phyloP scores from a whole-genome alignment of 306 rosid species.

The Albizia julibrissin region DNA sequence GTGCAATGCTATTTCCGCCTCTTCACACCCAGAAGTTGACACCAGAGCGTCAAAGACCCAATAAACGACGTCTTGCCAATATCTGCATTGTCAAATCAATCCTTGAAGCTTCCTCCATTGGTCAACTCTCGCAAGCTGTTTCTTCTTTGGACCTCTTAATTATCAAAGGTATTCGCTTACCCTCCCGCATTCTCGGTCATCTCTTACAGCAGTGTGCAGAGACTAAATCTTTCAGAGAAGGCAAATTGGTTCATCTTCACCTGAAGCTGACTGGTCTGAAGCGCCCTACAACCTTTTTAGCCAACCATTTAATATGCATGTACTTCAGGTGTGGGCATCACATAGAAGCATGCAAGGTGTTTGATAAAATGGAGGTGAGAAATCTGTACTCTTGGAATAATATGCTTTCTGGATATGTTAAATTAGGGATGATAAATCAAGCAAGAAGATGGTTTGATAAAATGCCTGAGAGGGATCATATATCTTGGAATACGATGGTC shows the following conservation, averaged over 20 bases:
- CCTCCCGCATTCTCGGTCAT: constrained; percentile 52
- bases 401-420: constrained; percentile 83
- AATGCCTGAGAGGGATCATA: constrained; percentile 68
- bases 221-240: constrained; percentile 46
- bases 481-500: constrained; percentile 86
- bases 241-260: constrained; percentile 71
- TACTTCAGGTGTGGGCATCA: constrained; percentile 63
- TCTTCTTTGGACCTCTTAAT: constrained; percentile 63
- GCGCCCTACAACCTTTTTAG: constrained; percentile 56
- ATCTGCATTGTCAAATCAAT: constrained; percentile 64
- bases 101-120: constrained; percentile 43
- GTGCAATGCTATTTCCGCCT: constrained; percentile 68
- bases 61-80: constrained; percentile 30
- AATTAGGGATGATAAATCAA: constrained; percentile 60
- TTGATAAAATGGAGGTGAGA: constrained; percentile 67
- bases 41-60: constrained; percentile 25
- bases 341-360: constrained; percentile 68
- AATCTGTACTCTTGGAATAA: constrained; percentile 85
- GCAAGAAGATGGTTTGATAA: constrained; percentile 57
- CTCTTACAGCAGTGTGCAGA: constrained; percentile 67
- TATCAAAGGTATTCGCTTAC: constrained; percentile 70
- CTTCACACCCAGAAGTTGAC: constrained; percentile 34
- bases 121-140: constrained; percentile 60
- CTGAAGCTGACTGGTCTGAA: constrained; percentile 71
- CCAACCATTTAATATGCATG: constrained; percentile 70